A percentile compares a stretch with the other conserved stretches of the same genome.
phyloP scores from a whole-genome alignment of 352 stramenopile genomes.

The Phytophthora kernoviae region DNA sequence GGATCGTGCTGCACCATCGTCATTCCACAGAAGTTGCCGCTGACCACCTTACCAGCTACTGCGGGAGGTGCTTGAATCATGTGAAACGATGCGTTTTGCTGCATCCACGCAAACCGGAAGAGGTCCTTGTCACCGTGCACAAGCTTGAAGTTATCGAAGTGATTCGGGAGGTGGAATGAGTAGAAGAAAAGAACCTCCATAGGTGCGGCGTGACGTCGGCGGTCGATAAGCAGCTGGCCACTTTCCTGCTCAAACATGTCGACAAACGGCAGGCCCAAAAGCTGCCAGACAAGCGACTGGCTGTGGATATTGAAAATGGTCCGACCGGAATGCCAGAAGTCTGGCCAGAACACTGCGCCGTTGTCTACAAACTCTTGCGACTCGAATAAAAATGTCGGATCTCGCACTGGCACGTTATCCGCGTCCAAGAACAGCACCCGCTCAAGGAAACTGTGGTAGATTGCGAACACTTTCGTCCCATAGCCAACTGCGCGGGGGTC shows the following conservation, averaged over 20 bases:
- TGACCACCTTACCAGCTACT: constrained; percentile 38
- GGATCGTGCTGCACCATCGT: constrained; percentile 55
- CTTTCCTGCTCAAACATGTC: constrained; percentile 76
- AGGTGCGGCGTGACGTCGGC: constrained; percentile 31
- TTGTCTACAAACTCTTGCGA: constrained; percentile 36
- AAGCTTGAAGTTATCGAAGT: constrained; percentile 46
- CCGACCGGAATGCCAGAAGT: constrained; percentile 66
- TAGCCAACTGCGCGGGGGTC: constrained; percentile 48
- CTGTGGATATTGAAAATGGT: constrained; percentile 76
- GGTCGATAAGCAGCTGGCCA: constrained; percentile 57
- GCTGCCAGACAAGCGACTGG: constrained; percentile 58
- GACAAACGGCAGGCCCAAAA: constrained; percentile 44
- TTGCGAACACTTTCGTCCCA: constrained; percentile 52
- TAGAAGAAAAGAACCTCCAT: constrained; percentile 46
- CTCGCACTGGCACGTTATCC: constrained; percentile 51
- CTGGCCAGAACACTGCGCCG: constrained; percentile 63
- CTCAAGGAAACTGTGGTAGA: constrained; percentile 49
- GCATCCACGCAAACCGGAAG: constrained; percentile 64
- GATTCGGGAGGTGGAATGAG: constrained; percentile 42
- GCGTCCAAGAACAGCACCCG: constrained; percentile 59
- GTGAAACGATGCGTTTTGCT: constrained; percentile 46
- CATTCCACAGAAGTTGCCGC: constrained; percentile 50
- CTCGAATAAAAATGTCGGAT: constrained; percentile 61
- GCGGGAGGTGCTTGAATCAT: constrained; percentile 53
- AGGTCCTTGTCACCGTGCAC: constrained; percentile 64